Evolutionary conservation across 202 grass and related monocot species (phyloP).

Genomic region (Schoenoplectus triqueter): DNA sequence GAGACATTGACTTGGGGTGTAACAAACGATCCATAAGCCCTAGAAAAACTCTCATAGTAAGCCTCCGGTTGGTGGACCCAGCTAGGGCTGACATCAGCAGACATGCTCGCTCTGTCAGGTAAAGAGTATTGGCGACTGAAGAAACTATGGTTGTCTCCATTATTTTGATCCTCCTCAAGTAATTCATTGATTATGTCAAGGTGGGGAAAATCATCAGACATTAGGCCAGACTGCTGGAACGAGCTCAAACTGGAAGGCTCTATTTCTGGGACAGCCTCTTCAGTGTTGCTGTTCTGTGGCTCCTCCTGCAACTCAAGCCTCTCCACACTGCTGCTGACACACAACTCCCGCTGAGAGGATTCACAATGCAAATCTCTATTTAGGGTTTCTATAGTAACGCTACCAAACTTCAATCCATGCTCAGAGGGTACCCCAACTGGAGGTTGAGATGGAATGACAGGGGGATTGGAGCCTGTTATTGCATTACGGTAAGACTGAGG

Average conservation of each 20-base stretch:
- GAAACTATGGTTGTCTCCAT: constrained; percentile 44
- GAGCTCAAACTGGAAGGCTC: constrained; percentile 41
- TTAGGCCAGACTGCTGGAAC: constrained; percentile 52
- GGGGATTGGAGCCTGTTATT: constrained; percentile 48
- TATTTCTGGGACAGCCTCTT: constrained; percentile 41
- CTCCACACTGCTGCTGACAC: constrained; percentile 44
- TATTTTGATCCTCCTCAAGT: constrained; percentile 79
- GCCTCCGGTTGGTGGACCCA: constrained; percentile 49
- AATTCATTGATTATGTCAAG: constrained; percentile 98
- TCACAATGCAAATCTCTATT: constrained; percentile 31
- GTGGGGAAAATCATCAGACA: constrained; percentile 81
- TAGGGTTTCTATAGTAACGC: constrained; percentile 53
- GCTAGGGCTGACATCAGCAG: constrained; percentile 47
- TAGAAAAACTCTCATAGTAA: constrained; percentile 52
- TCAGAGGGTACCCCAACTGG: constrained; percentile 19
- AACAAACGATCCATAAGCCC: constrained; percentile 55
- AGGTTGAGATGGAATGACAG: constrained; percentile 27
- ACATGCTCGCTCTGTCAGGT: constrained; percentile 44
- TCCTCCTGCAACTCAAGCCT: constrained; percentile 45
- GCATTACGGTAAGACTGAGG: constrained; percentile 81
- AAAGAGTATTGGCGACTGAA: constrained; percentile 47
- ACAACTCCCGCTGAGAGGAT: constrained; percentile 7
- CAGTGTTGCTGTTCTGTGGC: constrained; percentile 41
- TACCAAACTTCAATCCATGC: constrained; percentile 60
- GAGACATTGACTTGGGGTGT: constrained; percentile 39